Percentiles rank a stretch among this genome's conserved stretches.
Conservation (phyloP, 139 green algal genomes). For the Limnomonas spitsbergensis region DNA sequence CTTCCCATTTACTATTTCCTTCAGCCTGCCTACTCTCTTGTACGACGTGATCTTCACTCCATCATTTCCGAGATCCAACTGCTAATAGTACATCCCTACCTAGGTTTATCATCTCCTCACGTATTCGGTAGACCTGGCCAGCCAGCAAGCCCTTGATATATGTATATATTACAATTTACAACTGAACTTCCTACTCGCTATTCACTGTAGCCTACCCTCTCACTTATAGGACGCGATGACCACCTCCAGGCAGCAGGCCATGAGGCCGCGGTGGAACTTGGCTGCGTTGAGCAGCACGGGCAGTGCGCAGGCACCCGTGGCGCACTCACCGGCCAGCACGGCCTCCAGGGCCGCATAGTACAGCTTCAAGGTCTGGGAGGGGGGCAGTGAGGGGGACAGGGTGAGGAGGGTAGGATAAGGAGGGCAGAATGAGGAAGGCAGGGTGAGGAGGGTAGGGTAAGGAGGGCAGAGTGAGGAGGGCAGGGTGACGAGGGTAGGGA, state of each 20-base stretch:
- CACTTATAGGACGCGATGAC: conserved; percentile 54
- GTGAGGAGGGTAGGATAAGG: not conserved
- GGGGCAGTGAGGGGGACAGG: not conserved
- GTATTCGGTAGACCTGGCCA: no score
- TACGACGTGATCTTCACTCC: no score
- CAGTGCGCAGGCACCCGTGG: not conserved
- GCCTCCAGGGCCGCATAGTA: conserved; percentile 64
- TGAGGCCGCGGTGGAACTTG: conserved; percentile 62
- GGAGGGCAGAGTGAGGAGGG: not conserved
- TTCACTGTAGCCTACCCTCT: not conserved
- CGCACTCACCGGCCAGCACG: conserved; percentile 44
- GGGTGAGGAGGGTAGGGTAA: not conserved
- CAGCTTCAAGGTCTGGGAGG: conserved; percentile 52
- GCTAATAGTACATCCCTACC: no score
- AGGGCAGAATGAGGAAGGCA: not conserved
- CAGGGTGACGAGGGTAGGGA: not conserved
- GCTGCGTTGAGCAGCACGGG: conserved; percentile 32
- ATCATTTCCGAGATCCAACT: no score
- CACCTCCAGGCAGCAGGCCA: conserved; percentile 46
- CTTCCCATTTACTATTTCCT: no score
- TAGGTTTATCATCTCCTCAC: no score
- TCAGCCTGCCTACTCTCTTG: no score
- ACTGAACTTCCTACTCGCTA: no score
- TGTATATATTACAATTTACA: no score
- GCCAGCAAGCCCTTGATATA: no score